phyloP scores from a whole-genome alignment of 2,329 filamentous ascomycete genomes.

The Leptographium radiaticola region DNA sequence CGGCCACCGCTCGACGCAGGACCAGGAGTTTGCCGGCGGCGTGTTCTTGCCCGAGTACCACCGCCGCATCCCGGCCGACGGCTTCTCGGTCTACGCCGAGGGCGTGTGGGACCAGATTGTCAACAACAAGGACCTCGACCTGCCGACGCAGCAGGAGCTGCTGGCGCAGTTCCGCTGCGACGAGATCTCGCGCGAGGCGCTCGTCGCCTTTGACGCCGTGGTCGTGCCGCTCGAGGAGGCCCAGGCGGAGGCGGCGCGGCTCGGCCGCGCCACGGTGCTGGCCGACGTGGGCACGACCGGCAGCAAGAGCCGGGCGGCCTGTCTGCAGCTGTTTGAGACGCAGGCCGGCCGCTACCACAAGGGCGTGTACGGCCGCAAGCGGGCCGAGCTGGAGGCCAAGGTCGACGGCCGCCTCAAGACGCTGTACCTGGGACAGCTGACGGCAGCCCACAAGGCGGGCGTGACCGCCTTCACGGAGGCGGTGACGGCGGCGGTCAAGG shows the following conservation, averaged over 20 bases:
- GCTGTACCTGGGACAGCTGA: constrained; percentile 78
- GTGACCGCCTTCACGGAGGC: constrained; percentile 76
- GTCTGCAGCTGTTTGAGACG: constrained; percentile 72
- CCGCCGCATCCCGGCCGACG: constrained; percentile 87
- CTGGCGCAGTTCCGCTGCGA: constrained; percentile 96
- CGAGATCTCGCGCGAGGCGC: constrained; percentile 84
- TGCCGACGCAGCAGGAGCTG: constrained; percentile 93
- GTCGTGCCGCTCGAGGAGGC: constrained; percentile 75
- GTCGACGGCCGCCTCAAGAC: constrained; percentile 79
- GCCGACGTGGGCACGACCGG: constrained; percentile 63
- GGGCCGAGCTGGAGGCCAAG: constrained; percentile 71
- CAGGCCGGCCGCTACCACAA: constrained; percentile 95
- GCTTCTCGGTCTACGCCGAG: constrained; percentile 87
- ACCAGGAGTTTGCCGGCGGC: constrained; percentile 64
- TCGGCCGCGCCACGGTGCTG: constrained; percentile 63
- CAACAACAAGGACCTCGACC: constrained; percentile 93
- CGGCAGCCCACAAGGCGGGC: constrained; percentile 78
- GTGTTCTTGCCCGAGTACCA: constrained; percentile 93
- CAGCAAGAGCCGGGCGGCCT: constrained; percentile 55
- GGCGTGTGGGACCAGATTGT: constrained; percentile 98
- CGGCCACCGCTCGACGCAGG: constrained; percentile 60
- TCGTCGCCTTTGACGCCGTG: constrained; percentile 69
- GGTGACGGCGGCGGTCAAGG: constrained; percentile 76
- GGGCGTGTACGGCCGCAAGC: constrained; percentile 80
- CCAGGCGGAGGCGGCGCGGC: constrained; percentile 59